Conservation (phyloP, 2,329 filamentous ascomycete genomes). For the Malbranchea zuffiana region DNA sequence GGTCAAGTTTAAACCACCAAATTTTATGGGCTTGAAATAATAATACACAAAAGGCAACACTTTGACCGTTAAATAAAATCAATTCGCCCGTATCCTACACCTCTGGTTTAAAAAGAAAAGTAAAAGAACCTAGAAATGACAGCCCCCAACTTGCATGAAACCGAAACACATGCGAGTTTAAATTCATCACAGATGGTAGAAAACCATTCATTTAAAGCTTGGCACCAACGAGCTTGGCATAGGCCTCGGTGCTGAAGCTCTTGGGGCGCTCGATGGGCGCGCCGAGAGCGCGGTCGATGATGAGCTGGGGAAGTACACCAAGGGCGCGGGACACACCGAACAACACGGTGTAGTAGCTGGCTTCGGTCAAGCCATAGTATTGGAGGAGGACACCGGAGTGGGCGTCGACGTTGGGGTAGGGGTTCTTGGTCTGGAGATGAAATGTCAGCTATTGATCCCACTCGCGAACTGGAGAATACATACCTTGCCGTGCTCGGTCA, state of each 20-base stretch:
- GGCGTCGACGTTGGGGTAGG: conserved; percentile 95
- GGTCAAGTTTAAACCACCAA: no score
- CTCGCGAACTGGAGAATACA: no score
- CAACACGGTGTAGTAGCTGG: conserved; percentile 99
- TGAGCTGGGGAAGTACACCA: conserved; percentile 96
- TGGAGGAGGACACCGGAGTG: conserved; percentile 98
- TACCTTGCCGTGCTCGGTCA: conserved; percentile 97
- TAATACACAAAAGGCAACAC: no score
- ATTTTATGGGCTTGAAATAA: no score
- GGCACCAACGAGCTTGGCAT: conserved; percentile 81
- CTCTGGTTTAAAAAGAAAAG: no score
- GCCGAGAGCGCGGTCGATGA: conserved; percentile 96
- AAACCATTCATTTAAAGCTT: conserved; percentile 57
- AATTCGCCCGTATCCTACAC: no score
- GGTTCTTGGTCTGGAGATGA: conserved; percentile 76
- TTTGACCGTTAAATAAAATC: no score
- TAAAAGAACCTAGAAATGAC: no score
- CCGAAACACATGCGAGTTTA: conserved; percentile 3
- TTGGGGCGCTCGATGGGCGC: conserved; percentile 98
- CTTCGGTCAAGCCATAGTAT: conserved; percentile 98
- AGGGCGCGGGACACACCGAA: conserved; percentile 98
- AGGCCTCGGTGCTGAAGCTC: conserved; percentile 96
- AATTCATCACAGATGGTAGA: neutral
- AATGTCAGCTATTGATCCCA: neutral
- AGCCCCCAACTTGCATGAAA: neutral